A percentile compares a stretch with the other conserved stretches of the same genome.
These are phyloP conservation scores for Haematococcus sp. DNA, from an alignment of 139 green algal species.

Conservation along the genomic window DNA sequence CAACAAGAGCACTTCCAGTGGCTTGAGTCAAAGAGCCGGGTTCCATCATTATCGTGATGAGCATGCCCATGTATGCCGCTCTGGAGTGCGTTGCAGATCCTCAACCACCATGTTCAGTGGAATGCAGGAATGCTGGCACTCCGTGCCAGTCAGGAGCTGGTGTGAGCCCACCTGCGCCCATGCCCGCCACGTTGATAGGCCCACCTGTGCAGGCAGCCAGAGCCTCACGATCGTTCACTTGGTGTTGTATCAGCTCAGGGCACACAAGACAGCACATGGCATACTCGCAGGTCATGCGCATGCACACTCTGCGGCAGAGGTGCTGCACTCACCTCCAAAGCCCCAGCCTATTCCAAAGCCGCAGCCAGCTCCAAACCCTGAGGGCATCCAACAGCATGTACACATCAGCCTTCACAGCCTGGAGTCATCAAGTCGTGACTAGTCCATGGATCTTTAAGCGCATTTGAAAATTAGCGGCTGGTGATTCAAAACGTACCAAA, in stretches of 20 bases:
- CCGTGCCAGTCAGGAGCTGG: too few species aligned
- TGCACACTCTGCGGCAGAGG: background rate
- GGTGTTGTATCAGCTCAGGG: too few species aligned
- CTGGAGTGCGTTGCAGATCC: background rate
- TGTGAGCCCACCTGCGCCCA: constrained; percentile 49
- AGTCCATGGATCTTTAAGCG: background rate
- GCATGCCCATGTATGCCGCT: background rate
- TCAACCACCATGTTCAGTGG: too few species aligned
- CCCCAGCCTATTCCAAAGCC: constrained; percentile 63
- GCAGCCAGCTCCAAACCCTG: constrained; percentile 52
- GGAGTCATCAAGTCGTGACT: background rate
- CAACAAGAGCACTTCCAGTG: background rate
- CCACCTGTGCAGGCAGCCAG: constrained; percentile 19
- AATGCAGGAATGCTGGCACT: too few species aligned
- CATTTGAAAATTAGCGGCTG: background rate
- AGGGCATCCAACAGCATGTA: too few species aligned
- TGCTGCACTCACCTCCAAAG: constrained; percentile 44
- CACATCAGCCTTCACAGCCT: too few species aligned
- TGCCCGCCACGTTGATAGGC: constrained; percentile 29
- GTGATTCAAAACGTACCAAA: constrained; percentile 34
- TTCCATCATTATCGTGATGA: background rate
- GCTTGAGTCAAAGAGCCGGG: too few species aligned
- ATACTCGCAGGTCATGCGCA: background rate
- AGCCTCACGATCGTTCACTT: too few species aligned
- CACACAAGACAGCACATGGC: background rate